These are phyloP conservation scores for Amborella trichopoda DNA, from an alignment of 164 flowering plant genomes.

Conservation along the genomic window DNA sequence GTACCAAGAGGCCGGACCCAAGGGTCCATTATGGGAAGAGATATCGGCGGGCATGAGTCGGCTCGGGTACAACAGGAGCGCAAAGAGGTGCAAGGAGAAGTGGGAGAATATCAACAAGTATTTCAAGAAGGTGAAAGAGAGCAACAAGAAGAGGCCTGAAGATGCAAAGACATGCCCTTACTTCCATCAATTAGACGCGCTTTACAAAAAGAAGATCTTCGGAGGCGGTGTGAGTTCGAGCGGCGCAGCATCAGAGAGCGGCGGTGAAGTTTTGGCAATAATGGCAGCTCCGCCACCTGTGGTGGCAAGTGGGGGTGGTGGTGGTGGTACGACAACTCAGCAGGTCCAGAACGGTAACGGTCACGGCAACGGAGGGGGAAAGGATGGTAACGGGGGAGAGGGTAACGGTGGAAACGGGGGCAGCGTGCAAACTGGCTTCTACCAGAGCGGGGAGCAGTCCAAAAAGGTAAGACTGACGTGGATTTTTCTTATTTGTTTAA, in stretches of 20 bases:
- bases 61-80: slow-evolving; percentile 45
- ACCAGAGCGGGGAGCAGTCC: slow-evolving; percentile 11
- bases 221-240: slow-evolving; percentile 6
- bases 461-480: slow-evolving; percentile 25
- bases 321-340: slow-evolving; percentile 2
- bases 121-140: slow-evolving; percentile 62
- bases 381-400: neutral
- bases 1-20: slow-evolving; percentile 57
- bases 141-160: slow-evolving; percentile 60
- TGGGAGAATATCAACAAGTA: slow-evolving; percentile 79
- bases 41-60: slow-evolving; percentile 37
- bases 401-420: slow-evolving; percentile 1
- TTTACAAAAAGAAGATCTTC: slow-evolving; percentile 26
- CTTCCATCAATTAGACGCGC: slow-evolving; percentile 36
- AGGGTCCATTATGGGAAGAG: slow-evolving; percentile 70
- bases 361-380: neutral
- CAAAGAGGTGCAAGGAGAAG: slow-evolving; percentile 68
- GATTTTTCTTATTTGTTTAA: neutral
- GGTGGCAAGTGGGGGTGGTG: neutral
- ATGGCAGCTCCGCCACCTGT: slow-evolving; percentile 12
- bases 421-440: slow-evolving; percentile 5
- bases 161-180: slow-evolving; percentile 68
- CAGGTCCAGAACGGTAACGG: slow-evolving; percentile 14
- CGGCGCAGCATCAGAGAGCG: neutral
- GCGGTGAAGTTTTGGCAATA: slow-evolving; percentile 6